Conservation (phyloP, 495 filamentous ascomycete genomes). For the Neurospora hispaniola region DNA sequence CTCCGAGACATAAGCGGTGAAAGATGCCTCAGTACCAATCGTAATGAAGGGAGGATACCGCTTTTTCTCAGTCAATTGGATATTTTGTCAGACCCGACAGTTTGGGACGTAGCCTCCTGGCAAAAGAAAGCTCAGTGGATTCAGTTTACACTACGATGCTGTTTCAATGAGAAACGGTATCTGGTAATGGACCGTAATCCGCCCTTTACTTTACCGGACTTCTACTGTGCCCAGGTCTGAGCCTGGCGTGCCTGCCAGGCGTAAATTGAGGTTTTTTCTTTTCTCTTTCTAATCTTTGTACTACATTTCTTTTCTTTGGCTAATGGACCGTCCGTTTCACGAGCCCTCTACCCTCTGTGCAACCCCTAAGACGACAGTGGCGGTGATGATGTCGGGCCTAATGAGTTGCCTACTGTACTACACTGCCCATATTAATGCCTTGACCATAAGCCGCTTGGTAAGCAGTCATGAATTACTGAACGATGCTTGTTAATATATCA, state of each 20-base stretch:
- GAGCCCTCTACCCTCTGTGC: not conserved
- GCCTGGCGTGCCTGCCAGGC: not conserved
- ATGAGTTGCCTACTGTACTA: not conserved
- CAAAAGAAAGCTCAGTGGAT: not conserved
- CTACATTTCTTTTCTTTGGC: too few species aligned
- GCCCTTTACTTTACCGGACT: not conserved
- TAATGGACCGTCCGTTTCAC: not conserved
- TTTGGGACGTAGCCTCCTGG: constrained; percentile 12
- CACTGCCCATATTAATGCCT: not conserved
- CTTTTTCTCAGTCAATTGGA: too few species aligned
- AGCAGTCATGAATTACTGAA: not conserved
- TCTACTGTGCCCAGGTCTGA: not conserved
- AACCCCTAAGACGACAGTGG: not conserved
- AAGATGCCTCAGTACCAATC: not conserved
- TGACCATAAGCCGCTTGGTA: not conserved
- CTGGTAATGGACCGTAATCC: not conserved
- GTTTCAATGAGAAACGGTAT: not conserved
- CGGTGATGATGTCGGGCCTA: not conserved
- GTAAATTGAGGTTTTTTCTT: not conserved
- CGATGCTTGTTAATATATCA: not conserved
- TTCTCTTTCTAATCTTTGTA: not conserved
- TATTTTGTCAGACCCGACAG: constrained; percentile 21
- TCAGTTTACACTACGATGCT: not conserved
- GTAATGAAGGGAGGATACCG: not conserved
- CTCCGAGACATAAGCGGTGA: constrained; percentile 3